Evolutionary conservation across 1,284 basidiomycete genomes (phyloP).

Genomic region (Taiwanofungus camphoratus): DNA sequence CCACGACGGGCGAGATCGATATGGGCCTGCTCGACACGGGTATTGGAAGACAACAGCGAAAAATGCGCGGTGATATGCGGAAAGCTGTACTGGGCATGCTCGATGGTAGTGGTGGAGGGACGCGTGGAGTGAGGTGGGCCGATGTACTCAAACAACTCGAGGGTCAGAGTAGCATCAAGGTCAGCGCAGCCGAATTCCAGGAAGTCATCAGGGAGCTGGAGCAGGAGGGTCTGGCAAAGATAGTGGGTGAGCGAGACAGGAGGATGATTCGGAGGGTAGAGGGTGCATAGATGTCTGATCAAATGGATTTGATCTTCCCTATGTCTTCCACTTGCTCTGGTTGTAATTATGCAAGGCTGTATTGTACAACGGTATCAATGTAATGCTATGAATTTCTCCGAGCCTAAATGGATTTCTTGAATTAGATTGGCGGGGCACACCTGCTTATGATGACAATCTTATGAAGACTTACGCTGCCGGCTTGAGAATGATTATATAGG

Average conservation of each 20-base stretch:
- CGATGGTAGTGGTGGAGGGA: conserved; percentile 47
- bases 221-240: conserved; percentile 79
- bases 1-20: conserved; percentile 92
- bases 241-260: conserved; percentile 82
- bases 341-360: background rate
- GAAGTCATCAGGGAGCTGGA: conserved; percentile 78
- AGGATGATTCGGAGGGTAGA: conserved; percentile 63
- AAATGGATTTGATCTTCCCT: background rate
- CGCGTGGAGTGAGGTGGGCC: conserved; percentile 70
- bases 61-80: conserved; percentile 79
- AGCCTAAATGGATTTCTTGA: no score
- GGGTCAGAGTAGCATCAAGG: conserved; percentile 73
- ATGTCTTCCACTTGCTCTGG: no score
- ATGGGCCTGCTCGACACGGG: conserved; percentile 95
- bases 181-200: conserved; percentile 74
- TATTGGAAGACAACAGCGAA: conserved; percentile 79
- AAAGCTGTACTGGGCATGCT: conserved; percentile 70
- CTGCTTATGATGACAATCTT: no score
- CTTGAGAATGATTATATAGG: no score
- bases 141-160: conserved; percentile 73
- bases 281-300: conserved; percentile 20
- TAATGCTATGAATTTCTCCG: no score
- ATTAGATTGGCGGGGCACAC: no score
- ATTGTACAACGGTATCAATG: no score
- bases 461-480: no score